Percentiles rank a stretch among this genome's conserved stretches.
phyloP scores from a whole-genome alignment of 2,329 filamentous ascomycete genomes.

The Calonectria pteridis region DNA sequence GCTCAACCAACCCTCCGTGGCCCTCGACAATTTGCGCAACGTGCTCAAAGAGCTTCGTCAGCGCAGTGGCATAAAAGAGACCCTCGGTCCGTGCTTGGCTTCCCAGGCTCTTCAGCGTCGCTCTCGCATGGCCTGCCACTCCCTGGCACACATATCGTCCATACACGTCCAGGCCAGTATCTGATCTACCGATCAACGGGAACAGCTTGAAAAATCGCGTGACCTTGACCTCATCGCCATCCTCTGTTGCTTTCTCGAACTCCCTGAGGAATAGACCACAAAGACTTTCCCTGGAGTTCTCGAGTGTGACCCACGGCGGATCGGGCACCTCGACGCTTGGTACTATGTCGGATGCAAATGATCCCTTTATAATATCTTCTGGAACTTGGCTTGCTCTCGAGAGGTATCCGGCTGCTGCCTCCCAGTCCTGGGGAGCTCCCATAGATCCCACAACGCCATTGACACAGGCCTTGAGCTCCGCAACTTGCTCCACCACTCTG shows the following conservation, averaged over 20 bases:
- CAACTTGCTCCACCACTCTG: slow-evolving; percentile 93
- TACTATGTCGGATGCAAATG: slow-evolving; percentile 92
- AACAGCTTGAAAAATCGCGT: slow-evolving; percentile 99
- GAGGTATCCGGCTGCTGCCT: slow-evolving; percentile 92
- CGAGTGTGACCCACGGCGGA: slow-evolving; percentile 86
- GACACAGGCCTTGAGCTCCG: slow-evolving; percentile 96
- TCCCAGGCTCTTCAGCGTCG: slow-evolving; percentile 77
- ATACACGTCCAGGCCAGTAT: slow-evolving; percentile 94
- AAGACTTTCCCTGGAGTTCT: slow-evolving; percentile 88
- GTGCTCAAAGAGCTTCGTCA: slow-evolving; percentile 96
- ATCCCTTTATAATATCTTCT: slow-evolving; percentile 81
- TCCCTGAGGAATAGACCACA: slow-evolving; percentile 93
- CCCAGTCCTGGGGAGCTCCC: slow-evolving; percentile 99
- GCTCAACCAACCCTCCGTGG: slow-evolving; percentile 90
- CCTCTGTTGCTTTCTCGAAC: slow-evolving; percentile 91
- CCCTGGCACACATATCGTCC: slow-evolving; percentile 96
- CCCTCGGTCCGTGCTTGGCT: slow-evolving; percentile 70
- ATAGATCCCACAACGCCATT: slow-evolving; percentile 95
- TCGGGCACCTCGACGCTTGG: slow-evolving; percentile 97
- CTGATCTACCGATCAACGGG: slow-evolving; percentile 88
- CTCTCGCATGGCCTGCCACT: slow-evolving; percentile 85
- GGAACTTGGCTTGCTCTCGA: slow-evolving; percentile 86
- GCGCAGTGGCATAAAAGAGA: slow-evolving; percentile 90
- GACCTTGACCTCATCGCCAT: slow-evolving; percentile 89
- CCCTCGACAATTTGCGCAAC: slow-evolving; percentile 96